Conservation (phyloP, 176 grass and related monocot genomes). For the Paspalum notatum region DNA sequence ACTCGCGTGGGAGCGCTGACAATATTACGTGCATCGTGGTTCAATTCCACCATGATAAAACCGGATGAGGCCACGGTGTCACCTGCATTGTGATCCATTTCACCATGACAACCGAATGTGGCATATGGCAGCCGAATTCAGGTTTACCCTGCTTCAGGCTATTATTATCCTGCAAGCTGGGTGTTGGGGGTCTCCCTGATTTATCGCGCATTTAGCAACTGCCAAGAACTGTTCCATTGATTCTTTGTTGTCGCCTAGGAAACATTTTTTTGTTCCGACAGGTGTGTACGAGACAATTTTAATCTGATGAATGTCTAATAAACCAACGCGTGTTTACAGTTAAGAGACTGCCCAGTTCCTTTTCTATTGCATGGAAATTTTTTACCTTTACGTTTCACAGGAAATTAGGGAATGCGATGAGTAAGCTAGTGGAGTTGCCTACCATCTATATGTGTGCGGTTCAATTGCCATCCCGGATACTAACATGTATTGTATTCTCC, state of each 20-base stretch:
- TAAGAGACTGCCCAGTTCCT: neutral
- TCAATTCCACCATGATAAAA: constrained; percentile 73
- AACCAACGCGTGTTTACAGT: constrained; percentile 7
- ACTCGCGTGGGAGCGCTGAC: constrained; percentile 61
- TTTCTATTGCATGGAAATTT: neutral
- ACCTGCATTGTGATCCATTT: constrained; percentile 71
- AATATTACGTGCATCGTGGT: constrained; percentile 93
- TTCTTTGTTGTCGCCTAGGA: constrained; percentile 42
- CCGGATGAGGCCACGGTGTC: constrained; percentile 55
- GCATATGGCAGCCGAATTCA: neutral
- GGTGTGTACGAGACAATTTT: constrained; percentile 24
- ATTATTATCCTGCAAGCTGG: constrained; percentile 51
- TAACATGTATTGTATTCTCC: neutral
- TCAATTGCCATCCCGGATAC: neutral
- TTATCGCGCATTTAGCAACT: constrained; percentile 44
- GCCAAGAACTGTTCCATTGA: constrained; percentile 37
- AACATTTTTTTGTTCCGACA: constrained; percentile 39
- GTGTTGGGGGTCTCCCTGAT: constrained; percentile 23
- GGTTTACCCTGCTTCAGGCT: constrained; percentile 49
- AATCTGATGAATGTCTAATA: constrained; percentile 39
- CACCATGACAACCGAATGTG: constrained; percentile 54
- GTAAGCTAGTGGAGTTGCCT: neutral
- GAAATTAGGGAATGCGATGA: neutral
- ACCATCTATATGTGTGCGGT: neutral
- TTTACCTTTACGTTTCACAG: neutral